Evolutionary conservation across 208 protist genomes (phyloP), one percentile per base, ranked within the genome.

Genomic region (Acanthamoeba triangularis): DNA sequence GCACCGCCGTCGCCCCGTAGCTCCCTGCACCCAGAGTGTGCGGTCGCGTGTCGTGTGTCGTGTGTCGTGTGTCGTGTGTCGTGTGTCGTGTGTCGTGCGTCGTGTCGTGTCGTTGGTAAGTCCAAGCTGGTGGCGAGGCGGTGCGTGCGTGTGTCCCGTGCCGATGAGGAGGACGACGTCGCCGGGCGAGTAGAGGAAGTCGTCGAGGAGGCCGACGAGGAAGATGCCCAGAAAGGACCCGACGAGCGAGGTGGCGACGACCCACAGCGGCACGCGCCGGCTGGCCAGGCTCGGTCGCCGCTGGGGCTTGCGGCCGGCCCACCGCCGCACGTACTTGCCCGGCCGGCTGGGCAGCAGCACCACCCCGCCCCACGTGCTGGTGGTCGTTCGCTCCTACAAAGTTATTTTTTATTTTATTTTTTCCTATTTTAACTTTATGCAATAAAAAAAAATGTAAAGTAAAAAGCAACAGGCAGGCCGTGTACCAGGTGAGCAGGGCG

Each of bases 141-240:
- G 28, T 67, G 23, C 3, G 33, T 18, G 20, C 35, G 37, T 8
- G 30, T n/a, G n/a, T n/a, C n/a, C n/a, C 23, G 37, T 37, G 41
- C 76, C 76, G 35, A 85, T 85, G 44, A 85, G 76, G 23, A 85
- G 76, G 47, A 85, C 76, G 30, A 56, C 41, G 47, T 85, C 76
- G 14, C 47, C 67, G 11, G 67, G 30, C 28, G 76, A 85, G 76
- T 85, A 56, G 76, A 85, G 76, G 41, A 30, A 85, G n/a, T 49
- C 23, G 47, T 85, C 76, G 76, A 85, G 76, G 25, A 85, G 35
- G 41, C 76, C 76, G 11, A 85, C 76, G 41, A 85, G 76, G 41
- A 59, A 56, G 76, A 85, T 85, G 44, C 76, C 76, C 76, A 85
- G 23, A 23, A 85, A 85, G 76, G 76, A 20, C 8, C 76, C 76